Evolutionary conservation across 192 early-diverging fungal genomes (phyloP).

Genomic region (Umbelopsis ramanniana): DNA sequence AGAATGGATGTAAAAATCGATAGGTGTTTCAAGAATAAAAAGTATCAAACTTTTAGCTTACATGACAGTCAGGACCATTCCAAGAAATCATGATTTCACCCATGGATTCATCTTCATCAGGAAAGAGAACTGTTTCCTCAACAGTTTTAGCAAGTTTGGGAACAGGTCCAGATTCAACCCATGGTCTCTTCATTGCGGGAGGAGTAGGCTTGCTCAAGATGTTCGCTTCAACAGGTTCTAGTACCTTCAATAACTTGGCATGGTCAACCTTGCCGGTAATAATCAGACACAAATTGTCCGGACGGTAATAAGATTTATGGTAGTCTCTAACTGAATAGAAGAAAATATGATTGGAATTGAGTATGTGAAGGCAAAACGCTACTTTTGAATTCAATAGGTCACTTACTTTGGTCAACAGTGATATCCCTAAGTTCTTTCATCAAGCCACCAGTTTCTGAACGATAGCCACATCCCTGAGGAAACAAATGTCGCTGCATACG

Average conservation of each 20-base stretch:
- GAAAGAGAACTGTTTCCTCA: constrained; percentile 55
- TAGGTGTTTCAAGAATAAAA: too few species aligned
- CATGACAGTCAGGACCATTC: constrained; percentile 57
- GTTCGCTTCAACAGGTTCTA: constrained; percentile 54
- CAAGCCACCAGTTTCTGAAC: constrained; percentile 63
- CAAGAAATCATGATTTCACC: constrained; percentile 56
- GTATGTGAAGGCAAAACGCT: neutral
- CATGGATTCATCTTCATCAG: constrained; percentile 66
- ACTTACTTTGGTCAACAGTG: constrained; percentile 60
- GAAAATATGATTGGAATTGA: neutral
- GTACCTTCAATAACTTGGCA: constrained; percentile 43
- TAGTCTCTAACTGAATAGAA: constrained; percentile 41
- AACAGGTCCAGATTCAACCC: constrained; percentile 55
- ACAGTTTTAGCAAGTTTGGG: constrained; percentile 47
- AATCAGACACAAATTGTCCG: constrained; percentile 64
- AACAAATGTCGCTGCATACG: constrained; percentile 58
- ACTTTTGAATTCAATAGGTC: neutral
- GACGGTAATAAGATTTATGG: constrained; percentile 62
- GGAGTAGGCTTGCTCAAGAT: constrained; percentile 56
- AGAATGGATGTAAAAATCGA: too few species aligned
- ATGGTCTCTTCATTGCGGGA: constrained; percentile 57
- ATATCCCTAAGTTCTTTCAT: constrained; percentile 60
- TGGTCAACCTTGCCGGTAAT: constrained; percentile 57
- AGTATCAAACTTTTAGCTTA: constrained; percentile 23
- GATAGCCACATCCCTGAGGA: constrained; percentile 61